Evolutionary conservation across 257 asterid species (phyloP), one percentile per base, ranked within the genome.

Genomic region (Fraxinus anomala): DNA sequence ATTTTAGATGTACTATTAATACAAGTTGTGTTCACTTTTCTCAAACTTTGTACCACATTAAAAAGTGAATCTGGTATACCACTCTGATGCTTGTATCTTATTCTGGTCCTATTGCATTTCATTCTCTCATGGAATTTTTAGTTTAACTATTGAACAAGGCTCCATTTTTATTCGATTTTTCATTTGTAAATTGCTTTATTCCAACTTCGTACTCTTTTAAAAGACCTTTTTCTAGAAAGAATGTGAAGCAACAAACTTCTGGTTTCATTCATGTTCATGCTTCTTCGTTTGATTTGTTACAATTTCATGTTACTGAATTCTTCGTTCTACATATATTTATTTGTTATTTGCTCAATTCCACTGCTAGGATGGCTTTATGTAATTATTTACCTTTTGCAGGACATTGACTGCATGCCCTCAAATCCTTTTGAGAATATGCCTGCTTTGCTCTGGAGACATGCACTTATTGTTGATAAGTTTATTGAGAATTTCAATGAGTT

Each of bases 381-480:
- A 77, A 42, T 75, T 69, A 47, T 81, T 81, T 74, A 44, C 81
- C 67, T 82, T 72, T 86, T 76, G 75, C 90, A 94, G 97, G 98
- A 94, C 78, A 80, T 88, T 75, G 89, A 88, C 65, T 88, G 91
- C 81, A 88, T 85, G 91, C 91, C 91, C 70, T 81, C 74, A 61
- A 76, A 85, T 85, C 91, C 87, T 24, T 73, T 69, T 72, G 91
- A 87, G 61, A 88, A 83, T 74, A 81, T 83, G 44, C 88, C 91
- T 59, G 68, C 84, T 8, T 54, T 80, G 66, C 77, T 80, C 56
- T 80, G 79, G 31, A 85, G 84, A 76, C 80, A 78, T 34, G 44
- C 77, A 30, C 47, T 75, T 75, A 79, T 83, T 12, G 78, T 82
- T 76, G 84, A 83, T 72, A 87, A 82, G 82, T 70, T 80, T 75